phyloP scores from a whole-genome alignment of 768 basidiomycete genomes.

The Tylopilus balloui region DNA sequence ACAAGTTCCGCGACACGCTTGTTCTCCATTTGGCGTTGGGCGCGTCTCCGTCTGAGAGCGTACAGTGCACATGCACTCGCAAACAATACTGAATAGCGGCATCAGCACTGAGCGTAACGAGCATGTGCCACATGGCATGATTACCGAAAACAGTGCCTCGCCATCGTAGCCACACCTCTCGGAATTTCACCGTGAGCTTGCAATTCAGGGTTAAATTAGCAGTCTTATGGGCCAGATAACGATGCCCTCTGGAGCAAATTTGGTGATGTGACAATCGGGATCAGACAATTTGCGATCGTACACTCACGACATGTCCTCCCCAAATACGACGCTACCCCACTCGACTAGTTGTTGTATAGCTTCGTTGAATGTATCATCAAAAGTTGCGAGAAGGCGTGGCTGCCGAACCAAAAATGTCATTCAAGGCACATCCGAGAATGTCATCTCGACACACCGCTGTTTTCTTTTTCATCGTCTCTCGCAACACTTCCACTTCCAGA shows the following conservation, averaged over 20 bases:
- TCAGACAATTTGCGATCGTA: constrained; percentile 23
- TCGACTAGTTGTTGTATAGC: constrained; percentile 73
- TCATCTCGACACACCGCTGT: constrained; percentile 42
- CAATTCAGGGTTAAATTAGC: constrained; percentile 67
- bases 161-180: constrained; percentile 69
- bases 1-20: constrained; percentile 70
- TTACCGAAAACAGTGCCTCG: constrained; percentile 58
- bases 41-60: constrained; percentile 33
- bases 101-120: constrained; percentile 17
- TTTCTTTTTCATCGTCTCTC: constrained; percentile 53
- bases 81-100: constrained; percentile 27
- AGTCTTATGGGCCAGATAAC: constrained; percentile 72
- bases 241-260: constrained; percentile 50
- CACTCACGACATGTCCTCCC: constrained; percentile 61
- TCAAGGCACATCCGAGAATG: constrained; percentile 6
- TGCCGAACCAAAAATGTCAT: constrained; percentile 30
- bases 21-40: constrained; percentile 52
- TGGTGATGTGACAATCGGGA: constrained; percentile 20
- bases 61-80: constrained; percentile 12
- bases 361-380: constrained; percentile 73
- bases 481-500: constrained; percentile 52
- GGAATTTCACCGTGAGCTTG: constrained; percentile 56
- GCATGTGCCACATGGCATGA: constrained; percentile 9
- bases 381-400: constrained; percentile 52
- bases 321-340: constrained; percentile 69